Evolutionary conservation across 768 basidiomycete species (phyloP).

Genomic region (Phlegmacium glaucopus): DNA sequence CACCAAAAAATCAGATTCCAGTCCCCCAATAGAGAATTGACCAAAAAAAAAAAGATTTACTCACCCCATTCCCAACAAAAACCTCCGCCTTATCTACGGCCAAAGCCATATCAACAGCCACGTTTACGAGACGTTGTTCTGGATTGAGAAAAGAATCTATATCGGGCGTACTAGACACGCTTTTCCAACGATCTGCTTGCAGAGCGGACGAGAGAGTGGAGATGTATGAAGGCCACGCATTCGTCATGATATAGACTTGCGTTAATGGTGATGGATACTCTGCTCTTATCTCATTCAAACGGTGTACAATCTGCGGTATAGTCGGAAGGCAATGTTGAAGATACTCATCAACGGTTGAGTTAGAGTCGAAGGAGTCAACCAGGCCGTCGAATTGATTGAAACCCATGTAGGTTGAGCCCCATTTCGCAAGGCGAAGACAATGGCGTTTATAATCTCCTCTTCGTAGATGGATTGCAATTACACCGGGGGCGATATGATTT

Average conservation of each 20-base stretch:
- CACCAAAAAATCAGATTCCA: too few species aligned
- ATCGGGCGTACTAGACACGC: constrained; percentile 36
- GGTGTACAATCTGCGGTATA: constrained; percentile 36
- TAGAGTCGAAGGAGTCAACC: constrained; percentile 38
- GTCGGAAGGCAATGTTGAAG: constrained; percentile 37
- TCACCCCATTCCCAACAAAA: constrained; percentile 59
- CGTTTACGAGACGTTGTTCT: constrained; percentile 44
- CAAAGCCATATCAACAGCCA: constrained; percentile 60
- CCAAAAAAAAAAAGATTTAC: constrained; percentile 17
- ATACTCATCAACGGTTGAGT: background rate
- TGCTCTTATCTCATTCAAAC: constrained; percentile 31
- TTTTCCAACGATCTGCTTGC: constrained; percentile 46
- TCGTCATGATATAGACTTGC: constrained; percentile 49
- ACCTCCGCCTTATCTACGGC: constrained; percentile 50
- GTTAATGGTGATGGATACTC: constrained; percentile 20
- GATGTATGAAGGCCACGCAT: constrained; percentile 45
- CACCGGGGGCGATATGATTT: constrained; percentile 24
- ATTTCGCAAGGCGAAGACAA: constrained; percentile 45
- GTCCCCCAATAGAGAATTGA: constrained; percentile 6
- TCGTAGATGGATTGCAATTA: constrained; percentile 54
- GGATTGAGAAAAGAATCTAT: constrained; percentile 37
- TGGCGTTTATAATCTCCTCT: constrained; percentile 57
- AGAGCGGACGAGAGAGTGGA: constrained; percentile 34
- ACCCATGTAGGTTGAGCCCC: constrained; percentile 46
- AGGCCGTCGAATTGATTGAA: constrained; percentile 42